Evolutionary conservation across 2,329 filamentous ascomycete genomes (phyloP).

Genomic region (Truncatella angustata): DNA sequence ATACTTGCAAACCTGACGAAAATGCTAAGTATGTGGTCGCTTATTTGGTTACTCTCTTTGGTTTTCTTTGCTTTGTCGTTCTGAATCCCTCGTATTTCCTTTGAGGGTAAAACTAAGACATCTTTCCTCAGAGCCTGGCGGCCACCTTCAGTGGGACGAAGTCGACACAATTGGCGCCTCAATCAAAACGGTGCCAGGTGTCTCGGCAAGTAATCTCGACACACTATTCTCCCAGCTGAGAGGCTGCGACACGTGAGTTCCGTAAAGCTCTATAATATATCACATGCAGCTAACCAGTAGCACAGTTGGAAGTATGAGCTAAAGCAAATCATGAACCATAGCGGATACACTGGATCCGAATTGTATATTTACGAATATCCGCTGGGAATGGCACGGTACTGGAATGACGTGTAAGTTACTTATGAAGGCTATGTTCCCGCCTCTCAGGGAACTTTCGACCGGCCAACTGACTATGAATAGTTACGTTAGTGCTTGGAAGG

Average conservation of each 20-base stretch:
- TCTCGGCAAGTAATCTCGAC: constrained; percentile 9
- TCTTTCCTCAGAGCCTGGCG: constrained; percentile 13
- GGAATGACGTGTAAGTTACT: constrained; percentile 16
- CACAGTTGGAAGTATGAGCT: constrained; percentile 12
- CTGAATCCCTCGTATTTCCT: too few relatives aligned
- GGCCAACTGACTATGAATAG: too few relatives aligned
- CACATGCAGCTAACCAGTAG: not conserved
- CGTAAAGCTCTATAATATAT: not conserved
- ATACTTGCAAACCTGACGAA: constrained; percentile 12
- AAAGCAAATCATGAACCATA: constrained; percentile 7
- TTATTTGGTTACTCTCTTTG: too few relatives aligned
- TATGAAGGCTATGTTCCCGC: too few relatives aligned
- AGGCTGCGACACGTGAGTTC: not conserved
- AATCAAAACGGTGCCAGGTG: constrained; percentile 11
- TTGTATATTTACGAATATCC: constrained; percentile 13
- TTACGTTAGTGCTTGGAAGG: constrained; percentile 3
- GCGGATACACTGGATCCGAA: constrained; percentile 2
- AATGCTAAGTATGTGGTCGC: constrained; percentile 9
- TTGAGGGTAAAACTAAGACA: not conserved
- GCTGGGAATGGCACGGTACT: constrained; percentile 10
- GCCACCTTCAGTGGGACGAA: constrained; percentile 16
- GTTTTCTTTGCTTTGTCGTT: too few relatives aligned
- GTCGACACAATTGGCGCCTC: constrained; percentile 8
- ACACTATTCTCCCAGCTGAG: not conserved
- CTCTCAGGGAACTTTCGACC: too few relatives aligned